Evolutionary conservation across 352 stramenopile species (phyloP).

Genomic region (Aphanomyces euteiches): DNA sequence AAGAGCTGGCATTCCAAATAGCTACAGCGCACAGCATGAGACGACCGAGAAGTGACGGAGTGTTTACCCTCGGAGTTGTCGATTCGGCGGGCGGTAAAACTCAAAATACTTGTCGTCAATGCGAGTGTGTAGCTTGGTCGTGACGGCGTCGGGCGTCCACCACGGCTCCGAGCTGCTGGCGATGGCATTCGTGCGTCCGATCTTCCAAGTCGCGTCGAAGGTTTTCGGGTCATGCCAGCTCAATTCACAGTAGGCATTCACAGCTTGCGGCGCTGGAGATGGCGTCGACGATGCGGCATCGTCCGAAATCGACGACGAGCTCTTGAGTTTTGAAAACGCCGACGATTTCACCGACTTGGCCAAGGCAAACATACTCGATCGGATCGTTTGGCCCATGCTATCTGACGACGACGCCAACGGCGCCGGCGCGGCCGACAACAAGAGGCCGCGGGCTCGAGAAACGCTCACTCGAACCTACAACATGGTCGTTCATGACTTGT

Average conservation of each 20-base stretch:
- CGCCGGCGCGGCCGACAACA: neutral
- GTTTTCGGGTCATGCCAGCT: neutral
- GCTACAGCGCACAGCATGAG: neutral
- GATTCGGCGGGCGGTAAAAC: neutral
- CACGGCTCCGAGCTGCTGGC: conserved; percentile 1
- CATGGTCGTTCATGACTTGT: neutral
- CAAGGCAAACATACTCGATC: conserved; percentile 16
- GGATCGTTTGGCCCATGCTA: neutral
- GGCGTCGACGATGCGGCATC: neutral
- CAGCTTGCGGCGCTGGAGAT: too few relatives aligned
- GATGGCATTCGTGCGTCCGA: conserved; percentile 11
- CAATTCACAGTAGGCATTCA: conserved; percentile 4
- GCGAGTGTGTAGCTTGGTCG: neutral
- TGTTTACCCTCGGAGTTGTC: neutral
- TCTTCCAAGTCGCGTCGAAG: neutral
- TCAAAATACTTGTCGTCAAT: neutral
- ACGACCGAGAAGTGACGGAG: neutral
- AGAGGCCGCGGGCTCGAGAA: neutral
- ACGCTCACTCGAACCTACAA: conserved; percentile 10
- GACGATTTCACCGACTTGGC: conserved; percentile 18
- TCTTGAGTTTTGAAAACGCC: neutral
- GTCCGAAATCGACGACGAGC: too few relatives aligned
- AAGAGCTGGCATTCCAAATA: conserved; percentile 12
- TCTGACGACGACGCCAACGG: conserved; percentile 2
- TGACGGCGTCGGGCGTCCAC: neutral